Conservation (phyloP, 768 basidiomycete genomes). For the Chalciporus chontae region DNA sequence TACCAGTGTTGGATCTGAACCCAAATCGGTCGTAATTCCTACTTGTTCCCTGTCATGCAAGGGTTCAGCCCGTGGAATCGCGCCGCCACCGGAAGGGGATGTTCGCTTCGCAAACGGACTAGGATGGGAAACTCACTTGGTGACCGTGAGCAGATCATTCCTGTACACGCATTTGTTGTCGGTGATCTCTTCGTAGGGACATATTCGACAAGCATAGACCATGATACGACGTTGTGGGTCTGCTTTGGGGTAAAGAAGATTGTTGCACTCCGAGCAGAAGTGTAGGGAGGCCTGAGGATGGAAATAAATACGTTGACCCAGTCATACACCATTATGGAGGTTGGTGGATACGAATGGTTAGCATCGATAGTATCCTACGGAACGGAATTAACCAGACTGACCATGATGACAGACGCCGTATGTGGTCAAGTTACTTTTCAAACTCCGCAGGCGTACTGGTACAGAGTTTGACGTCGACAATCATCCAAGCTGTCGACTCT, state of each 20-base stretch:
- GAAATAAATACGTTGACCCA: background rate
- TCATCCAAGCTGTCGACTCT: background rate
- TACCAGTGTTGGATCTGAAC: slow-evolving; percentile 86
- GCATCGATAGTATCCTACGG: slow-evolving; percentile 6
- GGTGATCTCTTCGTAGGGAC: slow-evolving; percentile 78
- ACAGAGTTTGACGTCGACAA: background rate
- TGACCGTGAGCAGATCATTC: slow-evolving; percentile 90
- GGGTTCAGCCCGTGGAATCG: slow-evolving; percentile 7
- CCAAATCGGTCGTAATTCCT: slow-evolving; percentile 86
- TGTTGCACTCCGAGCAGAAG: slow-evolving; percentile 95
- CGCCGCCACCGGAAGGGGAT: slow-evolving; percentile 11
- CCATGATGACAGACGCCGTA: slow-evolving; percentile 16
- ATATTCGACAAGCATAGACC: slow-evolving; percentile 91
- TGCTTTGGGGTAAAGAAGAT: slow-evolving; percentile 89
- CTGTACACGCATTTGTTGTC: slow-evolving; percentile 89
- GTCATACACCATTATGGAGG: background rate
- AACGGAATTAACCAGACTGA: slow-evolving; percentile 18
- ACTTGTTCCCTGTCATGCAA: slow-evolving; percentile 72
- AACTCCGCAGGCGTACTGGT: slow-evolving; percentile 23
- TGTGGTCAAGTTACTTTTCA: slow-evolving; percentile 20
- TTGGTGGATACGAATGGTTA: slow-evolving; percentile 12
- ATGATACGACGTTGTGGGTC: slow-evolving; percentile 82
- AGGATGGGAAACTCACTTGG: slow-evolving; percentile 59
- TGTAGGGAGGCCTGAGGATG: slow-evolving; percentile 68
- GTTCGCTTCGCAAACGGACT: background rate